Conservation (phyloP, 768 basidiomycete species). For the Termitomyces bulborhizus region DNA sequence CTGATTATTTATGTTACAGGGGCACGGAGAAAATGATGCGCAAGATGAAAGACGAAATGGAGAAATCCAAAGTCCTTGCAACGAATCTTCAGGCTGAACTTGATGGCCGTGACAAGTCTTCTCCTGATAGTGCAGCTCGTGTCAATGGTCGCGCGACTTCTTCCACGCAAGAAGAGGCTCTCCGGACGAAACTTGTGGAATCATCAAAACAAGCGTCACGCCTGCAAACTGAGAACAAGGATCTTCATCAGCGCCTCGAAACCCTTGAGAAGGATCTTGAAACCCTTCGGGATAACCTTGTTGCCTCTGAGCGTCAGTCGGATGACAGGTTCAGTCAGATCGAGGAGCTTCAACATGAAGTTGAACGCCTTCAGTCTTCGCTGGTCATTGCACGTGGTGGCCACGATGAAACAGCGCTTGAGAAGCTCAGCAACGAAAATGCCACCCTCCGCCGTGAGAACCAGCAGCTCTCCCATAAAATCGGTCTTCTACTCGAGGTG, state of each 20-base stretch:
- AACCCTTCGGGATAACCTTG: conserved; percentile 59
- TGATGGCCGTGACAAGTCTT: conserved; percentile 54
- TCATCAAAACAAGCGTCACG: conserved; percentile 72
- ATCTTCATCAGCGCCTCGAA: conserved; percentile 67
- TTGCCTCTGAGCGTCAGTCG: conserved; percentile 70
- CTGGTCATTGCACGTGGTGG: conserved; percentile 70
- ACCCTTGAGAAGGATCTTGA: conserved; percentile 72
- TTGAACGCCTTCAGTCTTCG: conserved; percentile 69
- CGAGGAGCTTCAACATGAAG: conserved; percentile 75
- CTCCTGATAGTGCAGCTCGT: conserved; percentile 32
- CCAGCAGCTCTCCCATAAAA: conserved; percentile 87
- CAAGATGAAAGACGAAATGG: conserved; percentile 91
- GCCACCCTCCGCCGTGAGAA: conserved; percentile 75
- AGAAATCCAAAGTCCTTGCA: conserved; percentile 83
- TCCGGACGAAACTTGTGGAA: conserved; percentile 70
- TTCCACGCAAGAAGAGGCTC: conserved; percentile 67
- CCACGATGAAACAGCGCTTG: conserved; percentile 69
- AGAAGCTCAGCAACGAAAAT: conserved; percentile 82
- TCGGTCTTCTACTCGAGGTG: conserved; percentile 81
- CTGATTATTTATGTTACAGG: conserved; percentile 30
- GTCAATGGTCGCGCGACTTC: conserved; percentile 68
- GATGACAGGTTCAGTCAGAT: conserved; percentile 72
- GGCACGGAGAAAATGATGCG: conserved; percentile 98
- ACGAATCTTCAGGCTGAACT: conserved; percentile 79
- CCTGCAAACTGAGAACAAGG: conserved; percentile 68